Base-by-base conservation (phyloP, 2,329 filamentous ascomycete genomes). In the Rhytidhysteron rufulum region DNA sequence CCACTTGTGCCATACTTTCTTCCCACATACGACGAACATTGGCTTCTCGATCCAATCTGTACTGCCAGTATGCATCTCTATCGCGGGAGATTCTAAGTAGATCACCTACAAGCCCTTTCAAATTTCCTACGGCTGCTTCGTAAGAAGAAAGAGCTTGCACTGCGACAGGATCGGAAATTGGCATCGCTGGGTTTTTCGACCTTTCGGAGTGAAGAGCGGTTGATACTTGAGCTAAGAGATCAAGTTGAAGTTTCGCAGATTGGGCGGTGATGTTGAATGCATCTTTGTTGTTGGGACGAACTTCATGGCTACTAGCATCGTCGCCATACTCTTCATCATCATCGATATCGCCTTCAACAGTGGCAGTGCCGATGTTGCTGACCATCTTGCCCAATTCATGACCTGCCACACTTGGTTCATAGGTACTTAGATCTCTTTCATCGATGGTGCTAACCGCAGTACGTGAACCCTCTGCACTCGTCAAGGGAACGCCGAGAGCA, bases 1-100 rank as follows among this genome's bases (percentile, higher is more conserved):
- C 93, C n/a, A 98, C 86, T 55, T 90, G 83, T 8, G 93, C 89
- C 93, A 98, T 96, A 67, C 90, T 97, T 57, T 98, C 93, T 67
- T 98, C 93, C 93, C 93, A 98, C 81, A 98, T 87, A 44, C 87
- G 84, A 27, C 93, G 82, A 69, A 97, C 85, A 60, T 95, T 88
- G 31, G 84, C 83, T 68, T 98, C 93, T 39, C 89, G 84, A 52
- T 95, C 90, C 30, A 98, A 74, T 11, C 90, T 83, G 61, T 95
- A 94, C 64, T 97, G 91, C 93, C 93, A 98, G 63, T 95, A 95
- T 1, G 88, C 83, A 65, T 98, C 93, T 37, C 94, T 85, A 60
- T 98, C 93, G 55, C 86, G 84, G 7, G 90, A 91, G 56, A 98
- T 97, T 37, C 90, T 88, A 34, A 96, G 73, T 7, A 98, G 74